phyloP scores from a whole-genome alignment of 73 alveolate species.

The Stentor roeselii region DNA sequence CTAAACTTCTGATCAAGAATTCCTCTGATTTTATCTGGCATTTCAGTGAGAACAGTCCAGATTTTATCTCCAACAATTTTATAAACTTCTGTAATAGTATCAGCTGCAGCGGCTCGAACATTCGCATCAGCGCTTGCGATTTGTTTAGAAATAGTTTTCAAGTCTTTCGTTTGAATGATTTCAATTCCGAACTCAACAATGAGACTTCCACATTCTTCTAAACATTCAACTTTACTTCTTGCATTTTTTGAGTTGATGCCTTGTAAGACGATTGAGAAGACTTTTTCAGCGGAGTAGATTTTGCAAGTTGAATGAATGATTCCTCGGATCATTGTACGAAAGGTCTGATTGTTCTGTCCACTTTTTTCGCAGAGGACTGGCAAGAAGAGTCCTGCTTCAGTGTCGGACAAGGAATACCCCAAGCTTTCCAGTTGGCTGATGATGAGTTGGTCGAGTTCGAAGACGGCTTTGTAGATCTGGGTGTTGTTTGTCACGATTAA shows the following conservation, averaged over 20 bases:
- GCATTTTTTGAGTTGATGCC: constrained; percentile 50
- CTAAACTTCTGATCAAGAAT: constrained; percentile 46
- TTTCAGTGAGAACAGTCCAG: constrained; percentile 47
- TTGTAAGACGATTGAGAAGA: constrained; percentile 29
- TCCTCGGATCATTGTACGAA: constrained; percentile 45
- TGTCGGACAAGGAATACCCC: constrained; percentile 36
- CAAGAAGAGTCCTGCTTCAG: constrained; percentile 45
- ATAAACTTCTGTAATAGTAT: constrained; percentile 41
- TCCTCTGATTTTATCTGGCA: constrained; percentile 51
- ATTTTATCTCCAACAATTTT: constrained; percentile 39
- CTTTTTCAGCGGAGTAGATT: constrained; percentile 33
- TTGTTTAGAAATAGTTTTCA: constrained; percentile 33
- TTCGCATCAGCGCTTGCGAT: constrained; percentile 41
- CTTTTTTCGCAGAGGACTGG: constrained; percentile 46
- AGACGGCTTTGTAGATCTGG: constrained; percentile 39
- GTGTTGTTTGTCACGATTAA: constrained; percentile 39
- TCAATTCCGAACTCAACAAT: constrained; percentile 34
- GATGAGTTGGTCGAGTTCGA: constrained; percentile 32
- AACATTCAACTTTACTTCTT: constrained; percentile 50
- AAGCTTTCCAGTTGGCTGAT: constrained; percentile 31
- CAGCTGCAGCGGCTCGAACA: constrained; percentile 44
- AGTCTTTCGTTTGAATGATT: constrained; percentile 36
- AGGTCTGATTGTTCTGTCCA: constrained; percentile 44
- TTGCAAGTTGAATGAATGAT: constrained; percentile 33
- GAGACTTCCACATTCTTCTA: constrained; percentile 42